Percentiles rank a stretch among this genome's conserved stretches.
These are phyloP conservation scores for Vaccinium vitisidaea DNA, from an alignment of 148 eudicot species.

Conservation along the genomic window DNA sequence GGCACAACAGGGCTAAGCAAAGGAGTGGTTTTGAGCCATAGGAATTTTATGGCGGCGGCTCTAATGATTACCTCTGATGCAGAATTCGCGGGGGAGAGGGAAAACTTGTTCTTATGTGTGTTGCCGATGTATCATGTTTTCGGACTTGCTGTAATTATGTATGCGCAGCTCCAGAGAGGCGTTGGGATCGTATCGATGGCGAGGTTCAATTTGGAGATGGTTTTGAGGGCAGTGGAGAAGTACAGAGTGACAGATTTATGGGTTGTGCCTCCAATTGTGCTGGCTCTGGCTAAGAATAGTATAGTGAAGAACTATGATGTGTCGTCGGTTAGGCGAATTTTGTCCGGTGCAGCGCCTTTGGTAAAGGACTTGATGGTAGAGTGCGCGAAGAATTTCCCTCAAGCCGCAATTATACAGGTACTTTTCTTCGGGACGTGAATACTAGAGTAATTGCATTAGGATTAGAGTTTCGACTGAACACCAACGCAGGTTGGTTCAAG, in stretches of 20 bases:
- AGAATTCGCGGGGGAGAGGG: slow-evolving; percentile 43
- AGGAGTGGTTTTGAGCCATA: slow-evolving; percentile 66
- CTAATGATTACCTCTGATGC: slow-evolving; percentile 51
- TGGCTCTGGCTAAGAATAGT: slow-evolving; percentile 60
- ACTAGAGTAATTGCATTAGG: too few species aligned
- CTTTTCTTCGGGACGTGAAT: background rate
- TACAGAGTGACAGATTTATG: slow-evolving; percentile 57
- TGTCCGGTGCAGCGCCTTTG: slow-evolving; percentile 78
- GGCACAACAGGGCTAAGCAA: slow-evolving; percentile 75
- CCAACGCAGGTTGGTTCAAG: too few species aligned
- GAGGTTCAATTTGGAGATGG: slow-evolving; percentile 56
- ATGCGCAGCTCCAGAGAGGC: slow-evolving; percentile 59
- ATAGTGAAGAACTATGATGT: slow-evolving; percentile 58
- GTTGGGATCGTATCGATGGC: slow-evolving; percentile 47
- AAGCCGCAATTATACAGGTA: slow-evolving; percentile 51
- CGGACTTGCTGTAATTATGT: slow-evolving; percentile 53
- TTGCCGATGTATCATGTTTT: slow-evolving; percentile 87
- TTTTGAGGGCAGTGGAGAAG: slow-evolving; percentile 60
- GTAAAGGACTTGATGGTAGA: slow-evolving; percentile 74
- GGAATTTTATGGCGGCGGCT: slow-evolving; percentile 57
- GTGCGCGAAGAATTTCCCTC: slow-evolving; percentile 56
- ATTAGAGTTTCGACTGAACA: too few species aligned
- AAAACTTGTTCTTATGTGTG: slow-evolving; percentile 50
- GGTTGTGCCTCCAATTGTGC: slow-evolving; percentile 72
- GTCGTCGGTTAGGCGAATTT: slow-evolving; percentile 59